These are phyloP conservation scores for Yamadazyma dushanensis DNA, from an alignment of 1,139 yeast genomes.

Conservation along the genomic window DNA sequence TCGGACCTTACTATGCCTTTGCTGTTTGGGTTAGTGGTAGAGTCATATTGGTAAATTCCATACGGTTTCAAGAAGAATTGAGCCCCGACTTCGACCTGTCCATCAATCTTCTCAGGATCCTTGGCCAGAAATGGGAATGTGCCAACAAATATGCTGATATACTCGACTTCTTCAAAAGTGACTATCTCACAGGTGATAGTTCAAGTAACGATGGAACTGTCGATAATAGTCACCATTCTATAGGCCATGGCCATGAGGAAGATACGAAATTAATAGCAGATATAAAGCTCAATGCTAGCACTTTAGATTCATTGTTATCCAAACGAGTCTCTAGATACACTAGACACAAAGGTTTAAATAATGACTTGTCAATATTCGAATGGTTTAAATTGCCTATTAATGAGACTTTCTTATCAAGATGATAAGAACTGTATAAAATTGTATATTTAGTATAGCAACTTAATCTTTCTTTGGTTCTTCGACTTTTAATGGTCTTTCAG, in stretches of 20 bases:
- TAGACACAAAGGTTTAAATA: constrained; percentile 13
- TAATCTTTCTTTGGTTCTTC: constrained; percentile 14
- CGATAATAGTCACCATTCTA: constrained; percentile 9
- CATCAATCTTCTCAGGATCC: constrained; percentile 12
- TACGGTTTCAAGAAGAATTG: constrained; percentile 13
- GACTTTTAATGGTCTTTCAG: constrained; percentile 32
- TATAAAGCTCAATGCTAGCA: constrained; percentile 17
- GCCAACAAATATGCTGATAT: constrained; percentile 20
- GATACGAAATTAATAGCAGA: constrained; percentile 18
- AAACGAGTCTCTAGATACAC: constrained; percentile 17
- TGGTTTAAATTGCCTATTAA: constrained; percentile 19
- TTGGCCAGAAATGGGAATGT: constrained; percentile 18
- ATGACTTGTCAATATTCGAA: constrained; percentile 17
- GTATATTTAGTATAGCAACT: background rate
- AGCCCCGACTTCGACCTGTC: constrained; percentile 16
- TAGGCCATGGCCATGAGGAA: constrained; percentile 12
- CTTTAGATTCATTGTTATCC: constrained; percentile 16
- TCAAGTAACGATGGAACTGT: constrained; percentile 13
- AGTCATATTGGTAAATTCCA: constrained; percentile 17
- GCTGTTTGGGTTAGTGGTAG: constrained; percentile 21
- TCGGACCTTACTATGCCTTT: constrained; percentile 22
- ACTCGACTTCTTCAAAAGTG: constrained; percentile 18
- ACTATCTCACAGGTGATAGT: constrained; percentile 14
- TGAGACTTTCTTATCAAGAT: constrained; percentile 8
- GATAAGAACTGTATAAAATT: background rate